Evolutionary conservation across 1,284 basidiomycete species (phyloP), one percentile per base, ranked within the genome.

Genomic region (Austroboletus niveus): DNA sequence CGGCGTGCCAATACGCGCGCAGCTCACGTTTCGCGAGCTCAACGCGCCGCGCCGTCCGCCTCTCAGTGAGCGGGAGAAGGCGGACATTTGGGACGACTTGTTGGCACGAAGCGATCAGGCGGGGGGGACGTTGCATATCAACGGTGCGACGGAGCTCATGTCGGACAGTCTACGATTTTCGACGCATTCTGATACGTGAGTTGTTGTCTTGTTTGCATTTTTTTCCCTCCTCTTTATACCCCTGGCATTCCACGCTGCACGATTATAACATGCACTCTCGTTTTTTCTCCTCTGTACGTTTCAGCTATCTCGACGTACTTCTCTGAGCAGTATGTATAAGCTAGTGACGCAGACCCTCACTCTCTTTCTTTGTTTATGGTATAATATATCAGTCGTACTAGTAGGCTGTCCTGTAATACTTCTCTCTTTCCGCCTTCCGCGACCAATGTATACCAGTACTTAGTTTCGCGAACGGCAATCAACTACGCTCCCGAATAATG

Each of bases 111-210:
- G 85, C 60, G 84, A 75, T 42, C 65, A 66, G 47, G 86, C 87
- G 2, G 86, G 86, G 4, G 87, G 86, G 47, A 89, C 87, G 48
- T 61, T 89, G 49, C 85, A 82, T 61, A 59, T 86, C 6, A 73
- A 75, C 7, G 61, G 66, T 22, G 69, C 53, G 5, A 60, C 57
- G 8, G 69, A 66, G 29, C 68, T 80, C 45, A 60, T 77, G 59
- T 79, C 76, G 44, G 78, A 81, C 53, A 68, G 61, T 36, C 56
- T 77, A 44, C 67, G 74, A 14, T 68, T 75, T 49, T 78, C 77
- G 2, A 57, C 38, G 8, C 38, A 43, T 34, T 69, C 64, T 4
- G 63, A 63, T 30, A 20, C n/a, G 12, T 17, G 42, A 31, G 22
- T 36, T 43, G 7, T 45, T 11, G 31, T 17, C 35, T 41, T 51